Evolutionary conservation across 1,284 basidiomycete species (phyloP), one percentile per base, ranked within the genome.

Genomic region (Termitomyces sp.): DNA sequence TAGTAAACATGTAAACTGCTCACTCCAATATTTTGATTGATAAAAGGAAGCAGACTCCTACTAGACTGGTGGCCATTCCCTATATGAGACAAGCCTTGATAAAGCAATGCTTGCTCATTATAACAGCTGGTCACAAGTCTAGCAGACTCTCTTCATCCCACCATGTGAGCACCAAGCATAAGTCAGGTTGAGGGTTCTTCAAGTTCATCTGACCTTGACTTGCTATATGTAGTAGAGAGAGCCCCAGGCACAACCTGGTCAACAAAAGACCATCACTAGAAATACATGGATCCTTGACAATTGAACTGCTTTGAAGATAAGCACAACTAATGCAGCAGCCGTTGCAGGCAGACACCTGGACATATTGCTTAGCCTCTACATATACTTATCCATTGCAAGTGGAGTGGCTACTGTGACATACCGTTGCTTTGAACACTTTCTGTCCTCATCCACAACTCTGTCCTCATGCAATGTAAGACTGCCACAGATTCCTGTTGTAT

Each of bases 11-110:
- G 24, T 24, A 5, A 28, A 24, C n/a, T 10, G 52, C 53, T 21
- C 33, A 56, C 54, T 56, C 48, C 38, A 53, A 56, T 41, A 44
- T 56, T 47, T 53, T 48, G 21, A 53, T 48, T 6, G 52, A 10
- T 14, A 46, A 37, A 26, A 21, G 18, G 28, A 3, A 54, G 49
- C n/a, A 24, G 21, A 24, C 21, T 24, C 21, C 21, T 5, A 24
- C 21, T 5, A 24, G n/a, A n/a, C n/a, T n/a, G n/a, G n/a, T n/a
- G n/a, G n/a, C n/a, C n/a, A n/a, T n/a, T n/a, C n/a, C n/a, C n/a
- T n/a, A n/a, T n/a, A n/a, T n/a, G n/a, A n/a, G n/a, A n/a, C n/a
- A n/a, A n/a, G n/a, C n/a, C n/a, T n/a, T n/a, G n/a, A n/a, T n/a
- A n/a, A n/a, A n/a, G n/a, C n/a, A n/a, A n/a, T n/a, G n/a, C n/a